Conservation (phyloP, 2,329 filamentous ascomycete genomes). For the Didymella sp. region DNA sequence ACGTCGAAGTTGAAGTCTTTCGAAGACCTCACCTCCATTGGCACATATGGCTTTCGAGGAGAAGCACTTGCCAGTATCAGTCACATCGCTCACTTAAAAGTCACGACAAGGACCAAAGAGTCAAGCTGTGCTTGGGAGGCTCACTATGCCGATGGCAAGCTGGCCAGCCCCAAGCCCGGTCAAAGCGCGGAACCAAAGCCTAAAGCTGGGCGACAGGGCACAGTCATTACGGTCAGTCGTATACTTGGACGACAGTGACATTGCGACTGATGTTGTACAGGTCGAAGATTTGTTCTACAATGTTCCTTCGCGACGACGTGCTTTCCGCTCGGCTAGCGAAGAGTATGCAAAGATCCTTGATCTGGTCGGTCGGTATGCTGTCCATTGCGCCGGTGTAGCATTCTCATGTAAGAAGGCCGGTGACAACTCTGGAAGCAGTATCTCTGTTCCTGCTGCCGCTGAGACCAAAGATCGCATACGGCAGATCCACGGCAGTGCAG, state of each 20-base stretch:
- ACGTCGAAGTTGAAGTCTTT: constrained; percentile 95
- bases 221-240: constrained; percentile 77
- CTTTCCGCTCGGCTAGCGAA: constrained; percentile 89
- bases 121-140: constrained; percentile 91
- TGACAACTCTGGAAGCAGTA: constrained; percentile 75
- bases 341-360: constrained; percentile 99
- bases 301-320: constrained; percentile 82
- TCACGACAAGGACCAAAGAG: constrained; percentile 91
- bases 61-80: constrained; percentile 97
- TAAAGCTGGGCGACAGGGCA: constrained; percentile 85
- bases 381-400: constrained; percentile 88
- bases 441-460: constrained; percentile 78
- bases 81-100: constrained; percentile 93
- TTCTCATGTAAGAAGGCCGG: constrained; percentile 98
- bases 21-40: constrained; percentile 87
- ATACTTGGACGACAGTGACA: not conserved
- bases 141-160: constrained; percentile 81
- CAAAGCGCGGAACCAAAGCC: constrained; percentile 86
- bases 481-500: constrained; percentile 81
- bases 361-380: constrained; percentile 88
- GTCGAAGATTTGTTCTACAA: constrained; percentile 98
- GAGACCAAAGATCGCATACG: constrained; percentile 82
- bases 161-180: constrained; percentile 84
- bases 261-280: constrained; percentile 43
- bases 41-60: constrained; percentile 96